Conservation (phyloP, 805 yeast genomes). For the Nakazawaea ishiwadae region DNA sequence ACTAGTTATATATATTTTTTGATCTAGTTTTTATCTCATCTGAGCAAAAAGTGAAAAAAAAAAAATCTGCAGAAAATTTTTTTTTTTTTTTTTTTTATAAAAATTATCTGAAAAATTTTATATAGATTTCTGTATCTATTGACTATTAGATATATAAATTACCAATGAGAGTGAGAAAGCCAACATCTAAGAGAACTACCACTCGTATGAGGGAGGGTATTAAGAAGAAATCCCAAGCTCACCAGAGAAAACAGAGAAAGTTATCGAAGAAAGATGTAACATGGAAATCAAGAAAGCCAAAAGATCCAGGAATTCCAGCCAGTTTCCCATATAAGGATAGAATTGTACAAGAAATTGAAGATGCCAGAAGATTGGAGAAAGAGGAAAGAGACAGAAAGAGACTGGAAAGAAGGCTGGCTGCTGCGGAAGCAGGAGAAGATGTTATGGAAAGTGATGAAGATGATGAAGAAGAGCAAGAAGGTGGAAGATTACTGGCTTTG, state of each 20-base stretch:
- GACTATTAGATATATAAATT: no score
- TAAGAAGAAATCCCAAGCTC: slow-evolving; percentile 92
- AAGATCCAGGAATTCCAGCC: slow-evolving; percentile 94
- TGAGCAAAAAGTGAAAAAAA: neutral
- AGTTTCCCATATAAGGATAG: slow-evolving; percentile 91
- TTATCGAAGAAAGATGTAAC: slow-evolving; percentile 83
- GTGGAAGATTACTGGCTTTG: slow-evolving; percentile 69
- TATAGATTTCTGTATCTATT: no score
- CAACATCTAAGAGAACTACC: slow-evolving; percentile 81
- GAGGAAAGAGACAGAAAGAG: slow-evolving; percentile 32
- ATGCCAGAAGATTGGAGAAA: slow-evolving; percentile 40
- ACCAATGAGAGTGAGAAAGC: slow-evolving; percentile 23
- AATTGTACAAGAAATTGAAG: slow-evolving; percentile 70
- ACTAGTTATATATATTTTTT: no score
- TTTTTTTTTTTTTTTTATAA: neutral
- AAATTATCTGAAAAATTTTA: slow-evolving; percentile 2
- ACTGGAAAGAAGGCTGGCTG: slow-evolving; percentile 29
- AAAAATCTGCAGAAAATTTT: slow-evolving; percentile 2
- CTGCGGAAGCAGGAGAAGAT: slow-evolving; percentile 23
- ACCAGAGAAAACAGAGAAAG: slow-evolving; percentile 80
- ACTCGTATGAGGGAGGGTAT: slow-evolving; percentile 96
- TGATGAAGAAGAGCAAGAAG: slow-evolving; percentile 38
- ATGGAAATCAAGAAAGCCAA: slow-evolving; percentile 81
- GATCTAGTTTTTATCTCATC: no score
- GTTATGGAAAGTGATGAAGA: slow-evolving; percentile 34